Evolutionary conservation across 225 moss, liverwort and hornwort genomes (phyloP), one percentile per base, ranked within the genome.

Genomic region (Physcomitrellopsis africana): DNA sequence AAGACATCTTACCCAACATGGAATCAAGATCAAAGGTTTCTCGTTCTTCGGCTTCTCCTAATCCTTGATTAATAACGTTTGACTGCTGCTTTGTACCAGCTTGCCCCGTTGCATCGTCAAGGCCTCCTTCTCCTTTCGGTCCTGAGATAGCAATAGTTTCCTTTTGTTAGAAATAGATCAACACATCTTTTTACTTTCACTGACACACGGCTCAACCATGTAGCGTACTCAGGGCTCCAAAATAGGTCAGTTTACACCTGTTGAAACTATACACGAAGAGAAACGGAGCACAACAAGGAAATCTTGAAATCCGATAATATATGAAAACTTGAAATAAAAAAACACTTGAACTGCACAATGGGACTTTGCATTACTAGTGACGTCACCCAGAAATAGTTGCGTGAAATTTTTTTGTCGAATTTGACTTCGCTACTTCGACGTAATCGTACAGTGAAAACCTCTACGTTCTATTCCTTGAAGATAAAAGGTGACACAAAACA

Each of bases 81-180:
- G 97, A 99, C 80, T 99, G 95, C 55, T 99, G 97, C 78, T 95
- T 99, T 23, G 90, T 90, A 13, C 97, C 97, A 47, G 89, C 9
- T 80, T 99, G 97, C 19, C 97, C 97, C 16, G 97, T 99, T 41
- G 97, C 97, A 85, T 99, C 97, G 78, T 99, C 97, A 13, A 99
- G 86, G 8, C 95, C 97, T 5, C 94, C 97, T 83, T 99, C 97
- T 78, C 95, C 97, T 74, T 99, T 99, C 0, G 97, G 97, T 17
- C 97, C 97, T 99, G 87, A 45, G 65, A 65, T n/a, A 62, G 27
- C 55, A 65, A 22, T 22, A 46, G 41, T 29, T 51, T 61, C 13
- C 1, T 26, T n/a, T 45, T 52, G 14, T 73, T 3, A 81, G 58
- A 17, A 20, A 20, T 45, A 19, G 29, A 53, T 20, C 16, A 43